Evolutionary conservation across 352 stramenopile genomes (phyloP).

Genomic region (Discostella stelligera): DNA sequence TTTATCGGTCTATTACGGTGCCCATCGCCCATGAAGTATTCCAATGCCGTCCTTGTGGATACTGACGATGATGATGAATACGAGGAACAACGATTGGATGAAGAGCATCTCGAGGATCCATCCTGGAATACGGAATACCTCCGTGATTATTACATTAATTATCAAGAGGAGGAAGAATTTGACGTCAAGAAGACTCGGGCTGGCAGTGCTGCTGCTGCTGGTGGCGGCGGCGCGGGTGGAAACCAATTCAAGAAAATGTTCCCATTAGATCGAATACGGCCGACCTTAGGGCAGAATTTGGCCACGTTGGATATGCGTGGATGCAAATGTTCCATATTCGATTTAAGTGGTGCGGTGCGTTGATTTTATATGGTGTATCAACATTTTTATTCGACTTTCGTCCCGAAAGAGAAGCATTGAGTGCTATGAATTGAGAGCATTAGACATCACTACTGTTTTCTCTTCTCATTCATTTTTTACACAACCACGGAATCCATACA

Average conservation of each 20-base stretch:
- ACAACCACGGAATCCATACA: background rate
- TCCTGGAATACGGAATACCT: slow-evolving; percentile 33
- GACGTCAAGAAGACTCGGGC: slow-evolving; percentile 37
- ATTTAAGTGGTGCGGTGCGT: slow-evolving; percentile 62
- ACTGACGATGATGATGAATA: slow-evolving; percentile 32
- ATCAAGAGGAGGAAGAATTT: slow-evolving; percentile 56
- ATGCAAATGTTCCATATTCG: slow-evolving; percentile 68
- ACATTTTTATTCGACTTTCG: no score
- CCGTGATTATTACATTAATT: slow-evolving; percentile 39
- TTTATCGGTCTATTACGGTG: slow-evolving; percentile 39
- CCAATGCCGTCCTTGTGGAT: slow-evolving; percentile 19
- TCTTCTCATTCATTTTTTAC: background rate
- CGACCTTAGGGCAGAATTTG: slow-evolving; percentile 76
- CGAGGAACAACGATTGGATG: slow-evolving; percentile 11
- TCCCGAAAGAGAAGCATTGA: no score
- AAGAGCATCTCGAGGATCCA: background rate
- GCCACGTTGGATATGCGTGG: slow-evolving; percentile 67
- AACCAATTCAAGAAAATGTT: slow-evolving; percentile 64
- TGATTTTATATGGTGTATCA: background rate
- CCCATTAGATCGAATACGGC: slow-evolving; percentile 65
- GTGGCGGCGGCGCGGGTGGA: background rate
- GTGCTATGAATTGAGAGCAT: no score
- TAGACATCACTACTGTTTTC: no score
- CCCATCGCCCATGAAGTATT: slow-evolving; percentile 59
- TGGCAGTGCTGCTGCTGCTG: background rate